phyloP scores from a whole-genome alignment of 192 early-diverging fungal species.

The Mortierella hygrophila region DNA sequence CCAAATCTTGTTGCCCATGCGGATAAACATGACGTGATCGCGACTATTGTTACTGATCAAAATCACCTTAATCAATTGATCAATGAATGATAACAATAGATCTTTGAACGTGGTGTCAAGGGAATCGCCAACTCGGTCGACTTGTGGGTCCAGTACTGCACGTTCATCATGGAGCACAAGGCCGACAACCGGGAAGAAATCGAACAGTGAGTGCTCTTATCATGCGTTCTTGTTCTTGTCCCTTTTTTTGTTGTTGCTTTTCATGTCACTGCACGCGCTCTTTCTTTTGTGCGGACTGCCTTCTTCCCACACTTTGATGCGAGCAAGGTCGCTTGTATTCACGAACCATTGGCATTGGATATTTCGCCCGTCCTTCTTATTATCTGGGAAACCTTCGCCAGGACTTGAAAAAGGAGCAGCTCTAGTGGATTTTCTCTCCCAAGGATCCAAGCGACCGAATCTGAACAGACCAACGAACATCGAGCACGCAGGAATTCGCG shows the following conservation, averaged over 20 bases:
- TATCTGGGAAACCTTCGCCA: not conserved
- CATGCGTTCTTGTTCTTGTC: slow-evolving; percentile 14
- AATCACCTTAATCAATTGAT: not conserved
- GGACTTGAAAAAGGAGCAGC: not conserved
- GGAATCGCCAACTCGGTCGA: slow-evolving; percentile 79
- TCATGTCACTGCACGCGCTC: not conserved
- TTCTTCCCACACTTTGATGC: not conserved
- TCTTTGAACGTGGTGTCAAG: slow-evolving; percentile 77
- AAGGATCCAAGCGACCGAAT: not conserved
- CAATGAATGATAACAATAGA: slow-evolving; percentile 50
- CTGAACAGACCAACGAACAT: not conserved
- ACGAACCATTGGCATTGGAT: not conserved
- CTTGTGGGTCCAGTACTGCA: slow-evolving; percentile 79
- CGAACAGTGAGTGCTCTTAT: slow-evolving; percentile 66
- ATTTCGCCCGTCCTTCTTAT: not conserved
- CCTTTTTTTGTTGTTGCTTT: slow-evolving; percentile 1
- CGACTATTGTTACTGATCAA: not conserved
- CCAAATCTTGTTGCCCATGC: not conserved
- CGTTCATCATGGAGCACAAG: slow-evolving; percentile 71
- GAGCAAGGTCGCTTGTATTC: not conserved
- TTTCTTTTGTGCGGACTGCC: too few relatives aligned
- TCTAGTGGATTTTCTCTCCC: not conserved
- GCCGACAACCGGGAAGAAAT: slow-evolving; percentile 66
- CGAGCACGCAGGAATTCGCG: not conserved
- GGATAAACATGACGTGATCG: not conserved